phyloP scores from a whole-genome alignment of 208 protist species.

The Acanthamoeba healyi region DNA sequence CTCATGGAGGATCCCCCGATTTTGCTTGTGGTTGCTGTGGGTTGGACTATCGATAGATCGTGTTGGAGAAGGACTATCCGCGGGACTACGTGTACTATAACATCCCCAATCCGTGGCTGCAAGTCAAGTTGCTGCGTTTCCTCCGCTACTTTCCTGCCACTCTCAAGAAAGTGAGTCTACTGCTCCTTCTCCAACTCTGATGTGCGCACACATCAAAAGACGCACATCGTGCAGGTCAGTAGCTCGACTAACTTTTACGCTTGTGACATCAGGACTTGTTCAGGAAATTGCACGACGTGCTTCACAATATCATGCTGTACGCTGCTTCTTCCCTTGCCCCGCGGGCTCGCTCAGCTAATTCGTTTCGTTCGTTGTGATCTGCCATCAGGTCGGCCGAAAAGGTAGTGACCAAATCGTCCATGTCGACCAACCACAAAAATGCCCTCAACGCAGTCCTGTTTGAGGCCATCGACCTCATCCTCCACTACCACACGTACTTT shows the following conservation, averaged over 20 bases:
- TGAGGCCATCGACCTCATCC: constrained; percentile 91
- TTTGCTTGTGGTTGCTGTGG: background rate
- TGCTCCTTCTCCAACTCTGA: background rate
- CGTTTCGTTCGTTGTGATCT: too few species aligned
- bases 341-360: background rate
- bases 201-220: background rate
- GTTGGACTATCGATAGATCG: constrained; percentile 75
- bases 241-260: too few species aligned
- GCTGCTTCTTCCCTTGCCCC: background rate
- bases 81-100: constrained; percentile 98
- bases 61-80: constrained; percentile 80
- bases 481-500: constrained; percentile 84
- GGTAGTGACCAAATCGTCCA: background rate
- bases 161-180: constrained; percentile 80
- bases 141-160: constrained; percentile 96
- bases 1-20: background rate
- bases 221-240: too few species aligned
- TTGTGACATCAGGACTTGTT: background rate
- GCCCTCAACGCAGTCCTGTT: constrained; percentile 97
- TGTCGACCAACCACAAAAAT: constrained; percentile 95
- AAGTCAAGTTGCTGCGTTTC: constrained; percentile 97
- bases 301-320: constrained; percentile 60
- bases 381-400: constrained; percentile 61
- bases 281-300: constrained; percentile 53
- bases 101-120: constrained; percentile 98